Evolutionary conservation across 2,329 filamentous ascomycete genomes (phyloP).

Genomic region (Trichoderma sp.): DNA sequence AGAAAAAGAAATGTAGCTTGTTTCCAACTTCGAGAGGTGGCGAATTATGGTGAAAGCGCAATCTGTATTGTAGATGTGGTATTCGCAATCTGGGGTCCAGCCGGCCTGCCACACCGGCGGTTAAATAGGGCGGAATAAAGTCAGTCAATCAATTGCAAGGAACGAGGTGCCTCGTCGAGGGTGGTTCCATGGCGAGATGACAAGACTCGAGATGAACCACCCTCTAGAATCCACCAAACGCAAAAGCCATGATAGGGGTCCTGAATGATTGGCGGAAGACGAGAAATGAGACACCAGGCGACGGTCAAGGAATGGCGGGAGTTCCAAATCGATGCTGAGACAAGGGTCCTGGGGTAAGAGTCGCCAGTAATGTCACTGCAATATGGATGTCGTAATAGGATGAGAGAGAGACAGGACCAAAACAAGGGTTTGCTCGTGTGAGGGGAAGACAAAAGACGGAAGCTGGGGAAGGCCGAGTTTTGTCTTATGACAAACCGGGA

Average conservation of each 20-base stretch:
- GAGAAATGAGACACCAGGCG: constrained; percentile 12
- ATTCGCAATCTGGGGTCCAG: neutral
- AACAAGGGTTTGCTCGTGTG: constrained; percentile 15
- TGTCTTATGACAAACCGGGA: constrained; percentile 17
- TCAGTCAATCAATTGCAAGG: constrained; percentile 9
- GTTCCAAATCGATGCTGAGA: constrained; percentile 9
- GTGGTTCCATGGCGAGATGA: constrained; percentile 60
- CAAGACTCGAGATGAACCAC: constrained; percentile 49
- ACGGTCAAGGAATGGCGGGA: constrained; percentile 12
- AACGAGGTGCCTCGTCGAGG: constrained; percentile 49
- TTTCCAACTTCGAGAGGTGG: constrained; percentile 7
- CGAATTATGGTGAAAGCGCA: neutral
- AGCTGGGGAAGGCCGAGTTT: constrained; percentile 14
- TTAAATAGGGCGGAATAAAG: constrained; percentile 16
- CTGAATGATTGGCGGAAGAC: constrained; percentile 29
- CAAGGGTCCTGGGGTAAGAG: neutral
- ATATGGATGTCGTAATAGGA: neutral
- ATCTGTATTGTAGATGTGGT: neutral
- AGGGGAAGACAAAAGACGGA: constrained; percentile 22
- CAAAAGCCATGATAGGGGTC: constrained; percentile 35
- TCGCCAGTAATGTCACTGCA: neutral
- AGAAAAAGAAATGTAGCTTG: neutral
- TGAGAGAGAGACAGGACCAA: neutral
- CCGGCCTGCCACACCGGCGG: constrained; percentile 10
- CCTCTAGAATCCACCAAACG: constrained; percentile 58